These are phyloP conservation scores for Ilex paraguariensis DNA, from an alignment of 305 asterid genomes.

Conservation along the genomic window DNA sequence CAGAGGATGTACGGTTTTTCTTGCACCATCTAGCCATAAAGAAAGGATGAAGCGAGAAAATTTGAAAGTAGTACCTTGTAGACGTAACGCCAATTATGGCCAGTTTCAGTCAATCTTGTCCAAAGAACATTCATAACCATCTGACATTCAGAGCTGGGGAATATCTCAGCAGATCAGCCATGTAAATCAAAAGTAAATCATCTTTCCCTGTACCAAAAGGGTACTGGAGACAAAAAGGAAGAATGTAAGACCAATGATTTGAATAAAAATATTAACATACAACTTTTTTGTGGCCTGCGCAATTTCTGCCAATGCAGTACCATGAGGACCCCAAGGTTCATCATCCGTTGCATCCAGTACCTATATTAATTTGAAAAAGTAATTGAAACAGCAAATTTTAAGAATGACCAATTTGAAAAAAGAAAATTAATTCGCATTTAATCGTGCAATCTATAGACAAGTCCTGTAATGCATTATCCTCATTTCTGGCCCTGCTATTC, in stretches of 20 bases:
- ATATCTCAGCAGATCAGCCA: slow-evolving; percentile 33
- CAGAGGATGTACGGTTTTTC: not conserved
- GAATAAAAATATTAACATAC: slow-evolving; percentile 36
- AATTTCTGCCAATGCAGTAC: slow-evolving; percentile 90
- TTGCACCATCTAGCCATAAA: not conserved
- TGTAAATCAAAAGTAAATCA: slow-evolving; percentile 14
- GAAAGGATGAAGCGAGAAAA: slow-evolving; percentile 3
- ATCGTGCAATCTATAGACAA: too few relatives aligned
- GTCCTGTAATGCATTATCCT: too few relatives aligned
- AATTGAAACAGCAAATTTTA: not conserved
- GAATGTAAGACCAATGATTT: slow-evolving; percentile 10
- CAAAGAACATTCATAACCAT: slow-evolving; percentile 91
- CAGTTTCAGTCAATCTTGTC: slow-evolving; percentile 89
- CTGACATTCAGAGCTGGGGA: slow-evolving; percentile 83
- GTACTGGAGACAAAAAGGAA: slow-evolving; percentile 8
- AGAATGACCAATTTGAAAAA: too few relatives aligned
- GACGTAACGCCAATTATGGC: slow-evolving; percentile 85
- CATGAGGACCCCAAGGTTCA: slow-evolving; percentile 99
- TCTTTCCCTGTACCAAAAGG: slow-evolving; percentile 8
- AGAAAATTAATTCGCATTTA: too few relatives aligned
- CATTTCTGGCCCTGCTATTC: too few relatives aligned
- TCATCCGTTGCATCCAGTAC: slow-evolving; percentile 97
- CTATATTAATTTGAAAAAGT: slow-evolving; percentile 31
- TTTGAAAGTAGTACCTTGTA: slow-evolving; percentile 63
- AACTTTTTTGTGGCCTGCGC: slow-evolving; percentile 94